Conservation (phyloP, 495 filamentous ascomycete genomes). For the Aspergillus diversus region DNA sequence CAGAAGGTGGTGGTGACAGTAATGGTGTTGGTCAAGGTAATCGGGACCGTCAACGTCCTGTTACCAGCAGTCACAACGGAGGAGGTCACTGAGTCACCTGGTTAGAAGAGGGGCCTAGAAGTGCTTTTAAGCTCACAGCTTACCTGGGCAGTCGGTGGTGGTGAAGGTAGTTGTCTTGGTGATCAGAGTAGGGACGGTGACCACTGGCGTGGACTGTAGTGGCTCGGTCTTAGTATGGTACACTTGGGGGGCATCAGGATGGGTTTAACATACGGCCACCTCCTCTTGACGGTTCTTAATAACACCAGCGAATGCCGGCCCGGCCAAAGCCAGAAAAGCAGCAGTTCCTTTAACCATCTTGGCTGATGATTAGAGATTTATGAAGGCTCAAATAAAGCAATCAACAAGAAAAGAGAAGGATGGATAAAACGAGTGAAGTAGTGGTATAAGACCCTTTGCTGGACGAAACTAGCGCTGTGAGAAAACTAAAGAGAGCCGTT, state of each 20-base stretch:
- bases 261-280: conserved; percentile 21
- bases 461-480: conserved; percentile 18
- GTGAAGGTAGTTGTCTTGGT: conserved; percentile 41
- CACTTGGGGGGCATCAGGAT: not conserved
- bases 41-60: conserved; percentile 35
- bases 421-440: conserved; percentile 44
- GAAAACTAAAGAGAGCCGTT: conserved; percentile 19
- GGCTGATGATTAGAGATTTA: conserved; percentile 27
- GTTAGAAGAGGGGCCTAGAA: not conserved
- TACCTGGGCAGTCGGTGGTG: conserved; percentile 46
- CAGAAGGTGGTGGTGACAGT: conserved; percentile 39
- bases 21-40: conserved; percentile 43
- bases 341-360: conserved; percentile 46
- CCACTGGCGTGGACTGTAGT: conserved; percentile 1
- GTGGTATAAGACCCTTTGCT: conserved; percentile 30
- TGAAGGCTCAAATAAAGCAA: conserved; percentile 19
- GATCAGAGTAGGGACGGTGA: conserved; percentile 22
- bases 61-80: conserved; percentile 38
- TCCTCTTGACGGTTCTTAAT: conserved; percentile 32
- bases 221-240: not conserved
- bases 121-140: conserved; percentile 7
- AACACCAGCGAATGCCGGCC: conserved; percentile 47
- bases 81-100: conserved; percentile 33
- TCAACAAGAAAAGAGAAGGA: conserved; percentile 23
- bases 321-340: conserved; percentile 46